Base-by-base conservation (phyloP, 1,284 basidiomycete genomes). In the Pholiota adiposa region DNA sequence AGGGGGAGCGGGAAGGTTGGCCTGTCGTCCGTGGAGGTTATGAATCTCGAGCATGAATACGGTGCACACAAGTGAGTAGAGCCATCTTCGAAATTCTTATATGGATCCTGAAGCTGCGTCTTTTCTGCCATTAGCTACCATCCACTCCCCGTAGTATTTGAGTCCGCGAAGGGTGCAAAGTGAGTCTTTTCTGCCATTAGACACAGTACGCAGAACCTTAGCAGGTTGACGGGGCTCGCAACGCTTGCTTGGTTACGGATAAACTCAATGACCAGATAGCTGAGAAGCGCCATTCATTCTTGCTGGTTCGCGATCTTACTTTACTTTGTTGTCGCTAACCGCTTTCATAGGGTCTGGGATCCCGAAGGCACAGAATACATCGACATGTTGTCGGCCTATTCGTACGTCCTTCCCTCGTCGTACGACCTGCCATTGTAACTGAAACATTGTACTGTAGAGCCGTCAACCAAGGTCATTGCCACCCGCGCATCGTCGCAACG, bases 341-440 rank as follows among this genome's bases (percentile, higher is more conserved):
- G 31, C 31, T 36, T 21, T 49, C 21, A 40, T 59, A 94, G 92
- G 74, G 95, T 97, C 70, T 97, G 95, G 94, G 96, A 98, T 74
- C 94, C 94, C 12, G 96, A 98, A 80, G 95, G 94, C 63, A 88
- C 84, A 54, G 92, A 94, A 72, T 96, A 95, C 75, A 93, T 96
- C 63, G 94, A 96, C 72, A 98, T 98, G 94, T 83, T 99, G 36
- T 94, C 94, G 50, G 97, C 97, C 19, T 99, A 99, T 79, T 96
- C 93, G 88, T 96, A 77, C 79, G 94, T 63, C 36, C 55, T 50
- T 54, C 41, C 34, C 12, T 19, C 38, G 12, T 63, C 54, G 29
- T 43, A 9, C 36, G 31, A 52, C 18, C 14, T 19, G 33, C 19
- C 36, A 27, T 43, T 38, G 31, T n/a, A 21, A 84, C 19, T 65